Evolutionary conservation across 768 basidiomycete genomes (phyloP).

Genomic region (Trametes meyenii): DNA sequence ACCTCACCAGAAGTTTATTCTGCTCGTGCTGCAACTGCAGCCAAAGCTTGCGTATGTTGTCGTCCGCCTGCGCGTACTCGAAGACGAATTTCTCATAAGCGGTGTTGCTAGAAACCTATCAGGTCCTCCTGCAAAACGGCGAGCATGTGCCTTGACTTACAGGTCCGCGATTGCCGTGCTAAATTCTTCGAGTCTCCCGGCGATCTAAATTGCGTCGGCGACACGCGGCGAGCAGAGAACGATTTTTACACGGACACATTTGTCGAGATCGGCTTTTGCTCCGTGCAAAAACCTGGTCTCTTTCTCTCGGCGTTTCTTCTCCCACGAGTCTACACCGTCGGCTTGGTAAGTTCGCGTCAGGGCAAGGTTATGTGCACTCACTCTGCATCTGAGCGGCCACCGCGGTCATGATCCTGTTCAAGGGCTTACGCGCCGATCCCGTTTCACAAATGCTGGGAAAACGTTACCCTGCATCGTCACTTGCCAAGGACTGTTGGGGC

Average conservation of each 20-base stretch:
- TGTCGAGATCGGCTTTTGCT: slow-evolving; percentile 23
- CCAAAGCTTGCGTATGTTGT: slow-evolving; percentile 32
- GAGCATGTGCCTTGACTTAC: slow-evolving; percentile 10
- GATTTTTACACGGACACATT: slow-evolving; percentile 23
- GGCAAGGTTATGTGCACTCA: slow-evolving; percentile 23
- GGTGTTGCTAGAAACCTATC: slow-evolving; percentile 19
- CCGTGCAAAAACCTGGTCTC: slow-evolving; percentile 28
- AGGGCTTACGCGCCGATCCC: neutral
- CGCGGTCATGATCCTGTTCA: slow-evolving; percentile 27
- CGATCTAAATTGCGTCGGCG: slow-evolving; percentile 15
- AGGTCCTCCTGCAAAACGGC: neutral
- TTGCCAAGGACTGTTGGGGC: slow-evolving; percentile 20
- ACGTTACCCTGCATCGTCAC: slow-evolving; percentile 30
- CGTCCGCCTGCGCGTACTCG: slow-evolving; percentile 33
- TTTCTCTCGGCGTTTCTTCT: slow-evolving; percentile 34
- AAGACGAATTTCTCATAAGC: slow-evolving; percentile 31
- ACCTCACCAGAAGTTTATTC: slow-evolving; percentile 20
- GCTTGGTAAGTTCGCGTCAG: neutral
- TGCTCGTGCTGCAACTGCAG: slow-evolving; percentile 28
- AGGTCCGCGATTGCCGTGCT: slow-evolving; percentile 22
- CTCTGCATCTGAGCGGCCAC: slow-evolving; percentile 34
- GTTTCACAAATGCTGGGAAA: no score
- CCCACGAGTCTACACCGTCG: slow-evolving; percentile 26
- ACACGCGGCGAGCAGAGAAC: neutral
- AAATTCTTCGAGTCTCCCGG: slow-evolving; percentile 20